A percentile compares a stretch with the other conserved stretches of the same genome.
Conservation (phyloP, 768 basidiomycete species). For the Phaeolepiota aurea region DNA sequence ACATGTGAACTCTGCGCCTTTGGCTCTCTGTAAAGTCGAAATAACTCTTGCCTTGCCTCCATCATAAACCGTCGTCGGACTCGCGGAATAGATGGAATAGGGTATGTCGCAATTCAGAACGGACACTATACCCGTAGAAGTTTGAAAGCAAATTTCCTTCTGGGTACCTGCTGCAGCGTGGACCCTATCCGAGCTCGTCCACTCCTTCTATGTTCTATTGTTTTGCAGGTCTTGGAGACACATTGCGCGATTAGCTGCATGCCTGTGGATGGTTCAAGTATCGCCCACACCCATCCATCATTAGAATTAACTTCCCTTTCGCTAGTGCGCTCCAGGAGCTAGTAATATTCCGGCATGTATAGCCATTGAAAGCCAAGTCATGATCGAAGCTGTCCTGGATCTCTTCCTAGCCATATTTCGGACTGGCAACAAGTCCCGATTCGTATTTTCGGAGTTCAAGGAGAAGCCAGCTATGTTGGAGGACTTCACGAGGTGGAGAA, state of each 20-base stretch:
- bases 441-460: neutral
- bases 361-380: neutral
- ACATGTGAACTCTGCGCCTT: too few species aligned
- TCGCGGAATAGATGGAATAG: too few species aligned
- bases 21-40: too few species aligned
- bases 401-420: neutral
- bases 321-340: constrained; percentile 22
- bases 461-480: neutral
- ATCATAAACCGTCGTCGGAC: too few species aligned
- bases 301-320: constrained; percentile 18
- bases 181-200: neutral
- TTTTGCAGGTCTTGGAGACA: constrained; percentile 35
- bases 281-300: constrained; percentile 21
- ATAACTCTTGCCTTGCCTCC: too few species aligned
- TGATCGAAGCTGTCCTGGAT: too few species aligned
- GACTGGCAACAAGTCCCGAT: neutral
- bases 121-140: neutral
- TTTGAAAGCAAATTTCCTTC: neutral
- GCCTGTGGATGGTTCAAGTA: constrained; percentile 31
- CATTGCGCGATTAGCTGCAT: constrained; percentile 24
- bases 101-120: too few species aligned
- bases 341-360: neutral
- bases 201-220: neutral
- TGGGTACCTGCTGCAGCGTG: neutral
- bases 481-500: neutral